These are phyloP conservation scores for Noccaea caerulescens DNA, from an alignment of 345 rosid genomes.

Conservation along the genomic window DNA sequence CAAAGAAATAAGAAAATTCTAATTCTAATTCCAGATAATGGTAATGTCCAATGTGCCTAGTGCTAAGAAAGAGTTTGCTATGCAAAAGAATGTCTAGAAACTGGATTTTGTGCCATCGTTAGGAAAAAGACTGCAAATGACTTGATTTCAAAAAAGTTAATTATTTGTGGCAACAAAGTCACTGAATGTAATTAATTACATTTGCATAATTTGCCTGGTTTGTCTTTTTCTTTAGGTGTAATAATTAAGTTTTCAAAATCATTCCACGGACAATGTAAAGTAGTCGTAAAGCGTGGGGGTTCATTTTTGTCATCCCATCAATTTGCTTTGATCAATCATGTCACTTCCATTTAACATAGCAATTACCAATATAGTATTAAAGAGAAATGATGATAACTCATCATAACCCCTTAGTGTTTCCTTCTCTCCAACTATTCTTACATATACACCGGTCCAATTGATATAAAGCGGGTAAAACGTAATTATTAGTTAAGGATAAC, in stretches of 20 bases:
- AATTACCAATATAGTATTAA: constrained; percentile 21
- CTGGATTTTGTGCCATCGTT: too few relatives aligned
- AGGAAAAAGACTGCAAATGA: constrained; percentile 12
- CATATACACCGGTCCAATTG: constrained; percentile 1
- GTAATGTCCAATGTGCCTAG: too few relatives aligned
- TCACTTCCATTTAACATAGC: constrained; percentile 39
- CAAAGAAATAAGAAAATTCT: not conserved
- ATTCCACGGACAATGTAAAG: constrained; percentile 40
- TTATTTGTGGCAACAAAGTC: constrained; percentile 11
- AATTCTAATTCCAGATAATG: too few relatives aligned
- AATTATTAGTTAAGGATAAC: not conserved
- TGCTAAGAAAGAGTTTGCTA: not conserved
- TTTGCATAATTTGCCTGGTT: constrained; percentile 37
- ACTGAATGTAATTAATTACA: constrained; percentile 30
- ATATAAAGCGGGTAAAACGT: constrained; percentile 6
- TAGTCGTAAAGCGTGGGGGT: constrained; percentile 47
- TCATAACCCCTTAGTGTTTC: constrained; percentile 31
- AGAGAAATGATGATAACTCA: constrained; percentile 35
- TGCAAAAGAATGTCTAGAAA: not conserved
- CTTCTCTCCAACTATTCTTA: constrained; percentile 15
- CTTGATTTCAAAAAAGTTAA: constrained; percentile 11
- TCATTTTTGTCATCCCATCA: constrained; percentile 40
- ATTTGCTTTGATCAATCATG: constrained; percentile 39
- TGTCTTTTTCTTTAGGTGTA: constrained; percentile 40
- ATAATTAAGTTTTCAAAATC: constrained; percentile 35